phyloP scores from a whole-genome alignment of 768 basidiomycete species.

The Arthromyces matolae region DNA sequence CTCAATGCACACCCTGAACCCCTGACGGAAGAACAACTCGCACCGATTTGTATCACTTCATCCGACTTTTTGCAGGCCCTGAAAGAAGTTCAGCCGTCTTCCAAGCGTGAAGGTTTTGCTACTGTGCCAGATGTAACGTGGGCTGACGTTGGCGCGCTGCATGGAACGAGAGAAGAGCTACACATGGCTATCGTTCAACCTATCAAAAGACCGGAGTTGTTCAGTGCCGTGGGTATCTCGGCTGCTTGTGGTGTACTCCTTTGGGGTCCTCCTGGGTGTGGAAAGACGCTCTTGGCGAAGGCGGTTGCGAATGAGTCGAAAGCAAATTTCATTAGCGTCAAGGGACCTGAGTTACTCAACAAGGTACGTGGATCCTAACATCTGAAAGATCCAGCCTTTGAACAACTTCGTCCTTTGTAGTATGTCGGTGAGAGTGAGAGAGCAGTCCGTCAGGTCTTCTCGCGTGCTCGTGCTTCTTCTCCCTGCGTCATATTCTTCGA shows the following conservation, averaged over 20 bases:
- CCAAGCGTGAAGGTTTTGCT: constrained; percentile 96
- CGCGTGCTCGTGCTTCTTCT: constrained; percentile 86
- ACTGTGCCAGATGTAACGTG: constrained; percentile 95
- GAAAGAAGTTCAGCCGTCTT: constrained; percentile 90
- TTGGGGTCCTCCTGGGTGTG: constrained; percentile 99
- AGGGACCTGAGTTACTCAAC: constrained; percentile 94
- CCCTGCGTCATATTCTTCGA: constrained; percentile 97
- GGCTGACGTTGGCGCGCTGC: constrained; percentile 93
- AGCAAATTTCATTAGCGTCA: constrained; percentile 97
- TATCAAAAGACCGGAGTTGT: constrained; percentile 84
- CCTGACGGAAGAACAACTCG: constrained; percentile 72
- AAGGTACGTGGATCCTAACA: constrained; percentile 55
- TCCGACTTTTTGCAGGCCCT: constrained; percentile 80
- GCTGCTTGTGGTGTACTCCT: constrained; percentile 90
- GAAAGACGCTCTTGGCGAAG: constrained; percentile 96
- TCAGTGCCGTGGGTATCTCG: constrained; percentile 83
- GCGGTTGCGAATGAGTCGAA: constrained; percentile 94
- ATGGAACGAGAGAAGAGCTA: constrained; percentile 80
- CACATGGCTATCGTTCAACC: constrained; percentile 99
- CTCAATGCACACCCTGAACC: constrained; percentile 83
- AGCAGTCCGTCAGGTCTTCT: constrained; percentile 92
- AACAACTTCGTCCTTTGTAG: constrained; percentile 33
- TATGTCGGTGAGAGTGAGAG: constrained; percentile 97
- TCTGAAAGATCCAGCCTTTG: not conserved
- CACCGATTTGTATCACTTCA: constrained; percentile 76